Evolutionary conservation across 495 filamentous ascomycete genomes (phyloP).

Genomic region (Penicillium canescens): DNA sequence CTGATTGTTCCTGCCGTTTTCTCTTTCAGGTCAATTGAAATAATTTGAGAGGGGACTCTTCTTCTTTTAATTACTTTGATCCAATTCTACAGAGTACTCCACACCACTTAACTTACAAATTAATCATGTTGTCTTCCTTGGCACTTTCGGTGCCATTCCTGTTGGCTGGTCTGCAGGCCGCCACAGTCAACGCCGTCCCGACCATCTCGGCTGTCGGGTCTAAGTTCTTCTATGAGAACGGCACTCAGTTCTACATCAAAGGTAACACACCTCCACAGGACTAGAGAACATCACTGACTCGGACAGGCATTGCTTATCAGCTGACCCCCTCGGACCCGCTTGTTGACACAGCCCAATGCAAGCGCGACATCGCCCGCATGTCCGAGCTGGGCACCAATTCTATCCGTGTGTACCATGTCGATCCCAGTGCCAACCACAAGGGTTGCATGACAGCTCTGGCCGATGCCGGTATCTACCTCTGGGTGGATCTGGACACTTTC

Average conservation of each 20-base stretch:
- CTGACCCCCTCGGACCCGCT: constrained; percentile 71
- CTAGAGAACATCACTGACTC: constrained; percentile 8
- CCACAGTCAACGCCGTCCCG: constrained; percentile 37
- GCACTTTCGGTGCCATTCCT: constrained; percentile 26
- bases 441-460: constrained; percentile 71
- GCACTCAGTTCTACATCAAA: constrained; percentile 80
- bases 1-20: not conserved
- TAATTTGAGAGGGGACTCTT: too few relatives aligned
- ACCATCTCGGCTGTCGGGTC: constrained; percentile 71
- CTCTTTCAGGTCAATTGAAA: not conserved
- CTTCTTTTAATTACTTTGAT: not conserved
- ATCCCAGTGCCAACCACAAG: constrained; percentile 66
- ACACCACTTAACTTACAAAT: not conserved
- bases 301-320: constrained; percentile 69
- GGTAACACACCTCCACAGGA: constrained; percentile 43
- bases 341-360: constrained; percentile 72
- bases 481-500: constrained; percentile 85
- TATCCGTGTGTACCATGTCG: constrained; percentile 89
- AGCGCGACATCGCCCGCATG: constrained; percentile 77
- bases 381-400: constrained; percentile 76
- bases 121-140: constrained; percentile 28
- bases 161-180: constrained; percentile 29
- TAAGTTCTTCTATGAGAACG: constrained; percentile 80
- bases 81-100: not conserved
- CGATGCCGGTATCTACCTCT: constrained; percentile 74